phyloP scores from a whole-genome alignment of 1,284 basidiomycete genomes.

The Lentinula novae-zelandiae region DNA sequence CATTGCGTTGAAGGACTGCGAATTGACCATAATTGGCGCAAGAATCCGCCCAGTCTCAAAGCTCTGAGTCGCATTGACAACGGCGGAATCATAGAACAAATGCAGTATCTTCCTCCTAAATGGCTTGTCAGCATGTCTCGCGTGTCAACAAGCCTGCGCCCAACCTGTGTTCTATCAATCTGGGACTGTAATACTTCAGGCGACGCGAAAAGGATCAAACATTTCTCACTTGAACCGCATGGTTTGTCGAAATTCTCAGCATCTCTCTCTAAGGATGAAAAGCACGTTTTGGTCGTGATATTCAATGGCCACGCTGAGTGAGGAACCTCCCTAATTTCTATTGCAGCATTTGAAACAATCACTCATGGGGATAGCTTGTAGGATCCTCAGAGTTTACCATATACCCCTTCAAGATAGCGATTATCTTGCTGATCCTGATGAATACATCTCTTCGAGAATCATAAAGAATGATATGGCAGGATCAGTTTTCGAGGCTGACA shows the following conservation, averaged over 20 bases:
- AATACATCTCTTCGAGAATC: background rate
- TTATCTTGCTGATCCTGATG: background rate
- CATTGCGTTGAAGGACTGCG: conserved; percentile 39
- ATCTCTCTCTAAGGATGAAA: conserved; percentile 22
- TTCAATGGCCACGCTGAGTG: conserved; percentile 21
- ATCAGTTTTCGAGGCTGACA: conserved; percentile 19
- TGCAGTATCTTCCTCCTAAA: conserved; percentile 41
- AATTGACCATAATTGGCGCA: conserved; percentile 50
- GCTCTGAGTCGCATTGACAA: conserved; percentile 32
- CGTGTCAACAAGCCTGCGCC: conserved; percentile 20
- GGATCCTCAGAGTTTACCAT: conserved; percentile 4
- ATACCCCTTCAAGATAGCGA: conserved; percentile 4
- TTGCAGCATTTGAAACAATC: background rate
- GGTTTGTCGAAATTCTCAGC: conserved; percentile 32
- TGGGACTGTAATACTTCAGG: conserved; percentile 33
- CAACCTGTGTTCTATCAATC: conserved; percentile 27
- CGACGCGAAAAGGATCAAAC: conserved; percentile 25
- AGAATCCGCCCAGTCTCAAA: conserved; percentile 30
- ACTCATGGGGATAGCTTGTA: background rate
- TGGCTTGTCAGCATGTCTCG: conserved; percentile 46
- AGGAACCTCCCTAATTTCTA: conserved; percentile 4
- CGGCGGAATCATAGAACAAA: conserved; percentile 35
- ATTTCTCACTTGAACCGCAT: conserved; percentile 30
- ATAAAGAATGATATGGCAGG: background rate
- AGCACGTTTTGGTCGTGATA: conserved; percentile 28